These are phyloP conservation scores for Trichoderma atrobrunneum DNA, from an alignment of 2,329 filamentous ascomycete genomes.

Conservation along the genomic window DNA sequence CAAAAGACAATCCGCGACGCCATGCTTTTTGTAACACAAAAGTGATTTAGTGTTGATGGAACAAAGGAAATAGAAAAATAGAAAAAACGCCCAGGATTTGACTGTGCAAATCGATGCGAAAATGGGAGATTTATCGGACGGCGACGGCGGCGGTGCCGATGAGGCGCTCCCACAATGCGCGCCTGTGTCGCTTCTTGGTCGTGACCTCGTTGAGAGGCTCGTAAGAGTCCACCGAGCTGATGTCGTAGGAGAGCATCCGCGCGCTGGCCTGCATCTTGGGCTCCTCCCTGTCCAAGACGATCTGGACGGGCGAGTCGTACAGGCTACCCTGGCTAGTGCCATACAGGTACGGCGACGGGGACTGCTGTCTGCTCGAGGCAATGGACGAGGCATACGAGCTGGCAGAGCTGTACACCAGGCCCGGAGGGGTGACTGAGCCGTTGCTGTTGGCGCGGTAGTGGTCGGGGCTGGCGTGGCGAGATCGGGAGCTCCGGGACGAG, in stretches of 20 bases:
- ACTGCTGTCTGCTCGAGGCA: constrained; percentile 48
- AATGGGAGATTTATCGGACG: constrained; percentile 32
- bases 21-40: constrained; percentile 14
- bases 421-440: constrained; percentile 44
- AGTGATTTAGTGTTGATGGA: background rate
- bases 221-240: constrained; percentile 49
- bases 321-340: constrained; percentile 39
- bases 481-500: constrained; percentile 42
- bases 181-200: constrained; percentile 48
- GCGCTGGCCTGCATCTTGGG: constrained; percentile 35
- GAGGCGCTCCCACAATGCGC: constrained; percentile 54
- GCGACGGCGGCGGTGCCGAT: constrained; percentile 44
- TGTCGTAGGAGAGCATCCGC: constrained; percentile 53
- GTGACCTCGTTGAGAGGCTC: constrained; percentile 47
- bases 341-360: constrained; percentile 44
- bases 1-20: constrained; percentile 11
- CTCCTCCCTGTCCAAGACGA: constrained; percentile 41
- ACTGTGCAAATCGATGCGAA: background rate
- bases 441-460: constrained; percentile 39
- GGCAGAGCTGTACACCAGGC: constrained; percentile 48
- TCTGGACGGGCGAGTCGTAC: constrained; percentile 50
- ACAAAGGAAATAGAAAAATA: background rate
- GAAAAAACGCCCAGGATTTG: background rate
- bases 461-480: constrained; percentile 42
- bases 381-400: constrained; percentile 50